These are phyloP conservation scores for Plasmodium reichenowi DNA, from an alignment of 169 alveolate species.

Conservation along the genomic window DNA sequence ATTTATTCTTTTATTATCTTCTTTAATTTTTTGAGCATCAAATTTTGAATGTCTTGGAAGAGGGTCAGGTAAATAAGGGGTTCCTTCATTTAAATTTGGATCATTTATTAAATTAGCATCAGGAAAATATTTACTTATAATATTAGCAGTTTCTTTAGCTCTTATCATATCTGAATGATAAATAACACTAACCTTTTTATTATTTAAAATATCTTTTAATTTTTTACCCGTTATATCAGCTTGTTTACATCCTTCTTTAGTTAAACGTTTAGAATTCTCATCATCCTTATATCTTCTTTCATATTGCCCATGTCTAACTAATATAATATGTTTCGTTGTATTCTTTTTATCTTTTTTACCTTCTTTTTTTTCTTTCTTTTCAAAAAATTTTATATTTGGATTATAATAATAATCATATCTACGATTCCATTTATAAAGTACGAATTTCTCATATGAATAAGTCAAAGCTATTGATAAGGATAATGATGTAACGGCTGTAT, in stretches of 20 bases:
- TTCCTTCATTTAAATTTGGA: constrained; percentile 82
- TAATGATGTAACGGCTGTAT: constrained; percentile 51
- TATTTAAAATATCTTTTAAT: constrained; percentile 62
- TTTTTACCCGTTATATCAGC: constrained; percentile 79
- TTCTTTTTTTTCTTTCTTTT: constrained; percentile 66
- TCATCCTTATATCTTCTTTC: constrained; percentile 57
- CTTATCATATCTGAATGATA: constrained; percentile 81
- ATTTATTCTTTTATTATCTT: constrained; percentile 80
- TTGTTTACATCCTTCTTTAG: constrained; percentile 81
- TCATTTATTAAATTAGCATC: constrained; percentile 78
- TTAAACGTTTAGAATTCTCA: constrained; percentile 75
- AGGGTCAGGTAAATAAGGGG: constrained; percentile 82
- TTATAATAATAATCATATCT: constrained; percentile 63
- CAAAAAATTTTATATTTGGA: constrained; percentile 32
- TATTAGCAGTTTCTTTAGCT: constrained; percentile 83
- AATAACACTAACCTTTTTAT: constrained; percentile 75
- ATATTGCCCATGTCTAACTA: constrained; percentile 83
- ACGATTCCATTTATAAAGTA: constrained; percentile 65
- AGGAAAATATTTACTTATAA: constrained; percentile 82
- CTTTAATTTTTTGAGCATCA: constrained; percentile 69
- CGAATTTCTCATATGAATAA: constrained; percentile 60
- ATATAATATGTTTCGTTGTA: constrained; percentile 76
- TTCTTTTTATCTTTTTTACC: constrained; percentile 45
- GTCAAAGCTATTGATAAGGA: constrained; percentile 40
- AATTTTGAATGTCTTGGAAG: constrained; percentile 78